A percentile compares a stretch with the other conserved stretches of the same genome.
Evolutionary conservation across 345 rosid genomes (phyloP).

Genomic region (Laguncularia racemosa): DNA sequence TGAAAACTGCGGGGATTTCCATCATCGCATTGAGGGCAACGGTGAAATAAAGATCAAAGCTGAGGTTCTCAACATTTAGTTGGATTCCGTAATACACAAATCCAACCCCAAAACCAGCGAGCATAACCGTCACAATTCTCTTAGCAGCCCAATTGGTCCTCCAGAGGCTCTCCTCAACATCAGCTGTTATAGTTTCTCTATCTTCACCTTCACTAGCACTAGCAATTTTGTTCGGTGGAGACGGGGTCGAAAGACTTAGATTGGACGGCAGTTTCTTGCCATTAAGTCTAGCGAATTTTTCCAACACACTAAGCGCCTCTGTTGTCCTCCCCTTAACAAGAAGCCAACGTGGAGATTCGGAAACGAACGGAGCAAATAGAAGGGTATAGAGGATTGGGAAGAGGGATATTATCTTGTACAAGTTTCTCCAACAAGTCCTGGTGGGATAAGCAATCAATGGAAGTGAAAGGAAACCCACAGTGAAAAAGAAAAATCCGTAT

Average conservation of each 20-base stretch:
- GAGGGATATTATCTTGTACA: conserved; percentile 39
- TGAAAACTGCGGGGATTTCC: conserved; percentile 72
- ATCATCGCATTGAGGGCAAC: conserved; percentile 55
- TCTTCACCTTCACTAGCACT: neutral
- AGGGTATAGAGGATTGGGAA: conserved; percentile 43
- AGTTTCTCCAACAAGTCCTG: conserved; percentile 50
- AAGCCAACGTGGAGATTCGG: conserved; percentile 85
- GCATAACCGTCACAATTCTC: conserved; percentile 43
- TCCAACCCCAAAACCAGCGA: conserved; percentile 56
- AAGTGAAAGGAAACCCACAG: conserved; percentile 58
- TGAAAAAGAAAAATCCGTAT: conserved; percentile 69
- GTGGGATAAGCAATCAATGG: conserved; percentile 50
- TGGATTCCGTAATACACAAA: conserved; percentile 73
- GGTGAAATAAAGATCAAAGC: conserved; percentile 46
- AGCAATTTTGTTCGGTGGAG: neutral
- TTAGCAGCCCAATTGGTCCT: conserved; percentile 53
- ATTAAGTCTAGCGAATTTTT: conserved; percentile 35
- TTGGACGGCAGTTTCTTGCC: conserved; percentile 41
- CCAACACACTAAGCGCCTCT: conserved; percentile 51
- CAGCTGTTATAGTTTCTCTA: neutral
- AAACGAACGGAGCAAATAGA: conserved; percentile 36
- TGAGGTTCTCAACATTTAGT: conserved; percentile 61
- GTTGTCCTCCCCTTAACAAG: conserved; percentile 34
- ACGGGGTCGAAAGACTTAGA: conserved; percentile 28
- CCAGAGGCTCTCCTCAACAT: conserved; percentile 38